Evolutionary conservation across 192 early-diverging fungal species (phyloP), one percentile per base, ranked within the genome.

Genomic region (Diversispora epigaea): DNA sequence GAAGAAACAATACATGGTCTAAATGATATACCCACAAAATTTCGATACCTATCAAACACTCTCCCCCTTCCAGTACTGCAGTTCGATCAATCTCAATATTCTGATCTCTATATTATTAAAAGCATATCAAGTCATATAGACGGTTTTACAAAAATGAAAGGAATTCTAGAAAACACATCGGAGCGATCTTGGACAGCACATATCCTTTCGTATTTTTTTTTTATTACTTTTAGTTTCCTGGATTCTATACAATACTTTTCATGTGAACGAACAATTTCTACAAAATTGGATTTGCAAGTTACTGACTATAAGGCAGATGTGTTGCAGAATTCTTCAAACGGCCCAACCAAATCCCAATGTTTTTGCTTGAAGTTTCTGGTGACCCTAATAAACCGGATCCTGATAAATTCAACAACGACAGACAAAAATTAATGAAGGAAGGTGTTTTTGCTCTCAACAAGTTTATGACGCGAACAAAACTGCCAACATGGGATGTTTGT

Each of bases 141-240:
- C 17, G 17, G 11, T 17, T 52, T 52, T 17, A 52, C 50, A 52
- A 52, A 52, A 17, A 11, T 52, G 17, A 17, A 52, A 52, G 50
- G 50, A 52, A 52, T 52, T 52, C 17, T 52, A 52, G 11, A 63
- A 63, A 63, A 63, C 40, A 43, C 40, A 5, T 41, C 61, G 41
- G 61, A 63, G 41, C 4, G 61, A 63, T 61, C 58, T 61, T 61
- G 58, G 22, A 61, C 58, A 61, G 58, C 58, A n/a, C 61, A 63
- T 63, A 43, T 63, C 39, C 61, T 63, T 6, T 10, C 61, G 41
- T 63, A 63, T 15, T 63, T 63, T 63, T 63, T 63, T 63, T 63
- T 63, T 43, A 63, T 44, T 44, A 63, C 61, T 5, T 63, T 63
- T 43, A 63, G 61, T 44, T 63, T 44, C 32, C 4, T 63, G 61